Evolutionary conservation across 371 early-diverging fungal genomes (phyloP), one percentile per base, ranked within the genome.

Genomic region (Saksenaea vasiformis): DNA sequence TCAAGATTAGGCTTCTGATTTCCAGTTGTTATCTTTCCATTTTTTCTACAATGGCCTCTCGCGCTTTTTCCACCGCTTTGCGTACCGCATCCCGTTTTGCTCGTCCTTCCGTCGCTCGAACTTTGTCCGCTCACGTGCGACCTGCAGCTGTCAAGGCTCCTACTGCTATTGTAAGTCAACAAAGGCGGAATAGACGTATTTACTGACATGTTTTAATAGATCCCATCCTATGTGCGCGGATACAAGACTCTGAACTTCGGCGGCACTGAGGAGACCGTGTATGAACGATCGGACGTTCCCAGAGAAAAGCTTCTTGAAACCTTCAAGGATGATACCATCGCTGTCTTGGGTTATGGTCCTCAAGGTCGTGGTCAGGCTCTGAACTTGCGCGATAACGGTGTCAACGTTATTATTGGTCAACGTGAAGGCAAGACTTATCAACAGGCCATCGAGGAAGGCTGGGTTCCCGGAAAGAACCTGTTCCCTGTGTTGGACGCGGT

Each of bases 291-390:
- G 56, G 98, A 98, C 84, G 94, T 89, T 74, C 97, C 98, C 74
- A 84, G 83, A 65, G 92, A 91, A 68, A 96, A 96, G 90, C 87
- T 96, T 58, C 85, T 87, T 39, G 86, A 93, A 72, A 91, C 94
- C 71, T 96, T 98, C 85, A 90, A 87, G 80, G 85, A 96, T 68
- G 97, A 98, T 76, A 93, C 93, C 63, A 90, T 98, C 74, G 94
- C 97, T 60, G 93, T 98, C 51, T 90, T 98, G 71, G 98, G 98
- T 65, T 98, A 98, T 82, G 98, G 97, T 59, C 95, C 98, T 55
- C 96, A 96, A 85, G 98, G 98, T 65, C 93, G 92, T 82, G 96
- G 94, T 65, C 98, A 98, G 84, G 91, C 93, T 55, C 87, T 96
- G 69, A 98, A 98, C 91, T 85, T 94, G 76, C 93, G 94, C 67